Evolutionary conservation across 2,329 filamentous ascomycete genomes (phyloP).

Genomic region (Curvularia spicifera): DNA sequence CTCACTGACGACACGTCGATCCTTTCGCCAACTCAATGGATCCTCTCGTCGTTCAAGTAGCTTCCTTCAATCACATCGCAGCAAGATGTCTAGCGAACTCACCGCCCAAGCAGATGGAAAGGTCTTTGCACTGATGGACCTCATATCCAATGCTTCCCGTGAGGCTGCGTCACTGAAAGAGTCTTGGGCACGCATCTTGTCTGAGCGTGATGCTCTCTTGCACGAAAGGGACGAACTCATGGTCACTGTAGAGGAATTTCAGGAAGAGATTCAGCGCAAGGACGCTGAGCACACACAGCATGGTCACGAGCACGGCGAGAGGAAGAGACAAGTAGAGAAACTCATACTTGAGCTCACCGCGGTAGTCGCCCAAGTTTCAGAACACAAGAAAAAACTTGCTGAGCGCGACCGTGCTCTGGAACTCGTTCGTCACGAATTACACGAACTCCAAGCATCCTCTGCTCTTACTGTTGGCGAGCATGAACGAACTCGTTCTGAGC

Average conservation of each 20-base stretch:
- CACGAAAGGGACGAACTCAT: conserved; percentile 31
- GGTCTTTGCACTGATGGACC: conserved; percentile 39
- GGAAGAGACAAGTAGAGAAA: conserved; percentile 32
- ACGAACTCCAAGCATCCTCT: conserved; percentile 20
- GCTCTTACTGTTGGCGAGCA: conserved; percentile 20
- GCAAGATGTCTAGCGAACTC: conserved; percentile 35
- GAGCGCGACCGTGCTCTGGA: conserved; percentile 32
- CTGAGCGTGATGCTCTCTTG: conserved; percentile 35
- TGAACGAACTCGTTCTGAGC: conserved; percentile 28
- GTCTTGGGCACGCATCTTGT: conserved; percentile 33
- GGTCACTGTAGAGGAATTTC: conserved; percentile 29
- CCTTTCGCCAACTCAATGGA: conserved; percentile 25
- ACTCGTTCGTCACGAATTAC: conserved; percentile 24
- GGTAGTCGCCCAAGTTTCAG: conserved; percentile 26
- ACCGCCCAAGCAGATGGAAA: conserved; percentile 34
- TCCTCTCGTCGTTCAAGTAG: conserved; percentile 30
- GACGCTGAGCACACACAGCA: conserved; percentile 32
- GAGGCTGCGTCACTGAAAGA: conserved; percentile 36
- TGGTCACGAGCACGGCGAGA: conserved; percentile 29
- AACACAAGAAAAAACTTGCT: conserved; percentile 34
- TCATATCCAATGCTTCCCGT: conserved; percentile 35
- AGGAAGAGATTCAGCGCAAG: conserved; percentile 33
- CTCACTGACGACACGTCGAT: conserved; percentile 24
- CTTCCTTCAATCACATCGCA: conserved; percentile 34
- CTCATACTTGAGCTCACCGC: conserved; percentile 31